Conservation (phyloP, 345 rosid species). For the Syzygium jambos region DNA sequence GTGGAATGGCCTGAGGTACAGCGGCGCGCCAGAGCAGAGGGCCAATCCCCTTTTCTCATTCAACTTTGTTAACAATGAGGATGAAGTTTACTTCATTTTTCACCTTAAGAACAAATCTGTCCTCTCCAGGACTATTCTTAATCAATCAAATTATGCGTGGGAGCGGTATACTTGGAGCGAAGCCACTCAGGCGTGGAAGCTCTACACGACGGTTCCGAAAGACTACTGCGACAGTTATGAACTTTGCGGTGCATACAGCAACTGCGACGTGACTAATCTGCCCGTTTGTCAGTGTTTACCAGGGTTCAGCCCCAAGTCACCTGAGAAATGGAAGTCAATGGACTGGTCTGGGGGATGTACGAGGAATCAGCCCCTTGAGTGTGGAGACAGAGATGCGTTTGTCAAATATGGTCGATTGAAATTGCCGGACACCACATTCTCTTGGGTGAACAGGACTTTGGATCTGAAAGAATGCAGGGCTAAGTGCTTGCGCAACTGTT, state of each 20-base stretch:
- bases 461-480: constrained; percentile 20
- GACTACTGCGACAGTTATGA: constrained; percentile 29
- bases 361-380: constrained; percentile 10
- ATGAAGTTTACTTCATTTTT: constrained; percentile 21
- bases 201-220: constrained; percentile 27
- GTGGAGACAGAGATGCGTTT: constrained; percentile 12
- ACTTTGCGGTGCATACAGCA: constrained; percentile 28
- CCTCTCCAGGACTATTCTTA: constrained; percentile 21
- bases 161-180: constrained; percentile 34
- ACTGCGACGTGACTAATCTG: constrained; percentile 15
- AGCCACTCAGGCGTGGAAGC: constrained; percentile 15
- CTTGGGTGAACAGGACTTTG: constrained; percentile 19
- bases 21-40: constrained; percentile 34
- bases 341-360: constrained; percentile 20
- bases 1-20: constrained; percentile 40
- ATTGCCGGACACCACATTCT: constrained; percentile 11
- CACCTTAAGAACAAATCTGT: constrained; percentile 8
- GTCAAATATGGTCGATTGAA: constrained; percentile 5
- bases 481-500: constrained; percentile 22
- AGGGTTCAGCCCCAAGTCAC: constrained; percentile 16
- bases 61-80: constrained; percentile 10
- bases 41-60: constrained; percentile 12
- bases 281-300: constrained; percentile 18
- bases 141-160: constrained; percentile 6
- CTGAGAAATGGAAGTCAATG: constrained; percentile 10